phyloP scores from a whole-genome alignment of 352 stramenopile species.

The Phytopythium oedochilum region DNA sequence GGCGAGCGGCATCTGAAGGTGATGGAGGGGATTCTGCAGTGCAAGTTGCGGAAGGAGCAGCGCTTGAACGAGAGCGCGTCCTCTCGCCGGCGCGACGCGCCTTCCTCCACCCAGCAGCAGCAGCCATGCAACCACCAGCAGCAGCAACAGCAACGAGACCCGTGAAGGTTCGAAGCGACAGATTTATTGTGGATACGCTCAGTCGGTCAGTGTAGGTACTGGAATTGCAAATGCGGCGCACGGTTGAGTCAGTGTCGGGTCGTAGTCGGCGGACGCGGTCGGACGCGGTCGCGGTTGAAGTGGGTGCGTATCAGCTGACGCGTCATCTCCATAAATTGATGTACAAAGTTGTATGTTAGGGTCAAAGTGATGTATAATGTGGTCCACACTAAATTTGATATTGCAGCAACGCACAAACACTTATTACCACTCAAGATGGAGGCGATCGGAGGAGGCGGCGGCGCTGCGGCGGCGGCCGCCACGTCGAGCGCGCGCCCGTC shows the following conservation, averaged over 20 bases:
- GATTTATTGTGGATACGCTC: background rate
- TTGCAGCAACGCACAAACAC: too few relatives aligned
- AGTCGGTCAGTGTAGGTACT: too few relatives aligned
- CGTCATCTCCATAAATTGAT: too few relatives aligned
- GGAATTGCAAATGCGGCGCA: too few relatives aligned
- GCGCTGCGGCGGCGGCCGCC: background rate
- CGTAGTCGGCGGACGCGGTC: too few relatives aligned
- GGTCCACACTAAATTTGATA: too few relatives aligned
- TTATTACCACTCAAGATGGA: too few relatives aligned
- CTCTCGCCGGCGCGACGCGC: background rate
- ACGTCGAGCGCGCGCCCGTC: background rate
- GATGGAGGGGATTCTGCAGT: conserved; percentile 53
- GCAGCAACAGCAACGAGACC: background rate
- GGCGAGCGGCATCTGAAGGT: conserved; percentile 60
- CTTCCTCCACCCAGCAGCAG: background rate
- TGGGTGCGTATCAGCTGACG: too few relatives aligned
- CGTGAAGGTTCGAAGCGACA: background rate
- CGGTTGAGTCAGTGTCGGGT: too few relatives aligned
- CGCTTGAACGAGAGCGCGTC: background rate
- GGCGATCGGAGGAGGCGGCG: background rate
- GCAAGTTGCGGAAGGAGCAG: conserved; percentile 52
- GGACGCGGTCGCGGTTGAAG: too few relatives aligned
- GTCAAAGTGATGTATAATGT: too few relatives aligned
- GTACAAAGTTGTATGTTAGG: too few relatives aligned
- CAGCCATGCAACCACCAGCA: conserved; percentile 3